Conservation (phyloP, 2,329 filamentous ascomycete species). For the Sclerotinia sclerotiorum region DNA sequence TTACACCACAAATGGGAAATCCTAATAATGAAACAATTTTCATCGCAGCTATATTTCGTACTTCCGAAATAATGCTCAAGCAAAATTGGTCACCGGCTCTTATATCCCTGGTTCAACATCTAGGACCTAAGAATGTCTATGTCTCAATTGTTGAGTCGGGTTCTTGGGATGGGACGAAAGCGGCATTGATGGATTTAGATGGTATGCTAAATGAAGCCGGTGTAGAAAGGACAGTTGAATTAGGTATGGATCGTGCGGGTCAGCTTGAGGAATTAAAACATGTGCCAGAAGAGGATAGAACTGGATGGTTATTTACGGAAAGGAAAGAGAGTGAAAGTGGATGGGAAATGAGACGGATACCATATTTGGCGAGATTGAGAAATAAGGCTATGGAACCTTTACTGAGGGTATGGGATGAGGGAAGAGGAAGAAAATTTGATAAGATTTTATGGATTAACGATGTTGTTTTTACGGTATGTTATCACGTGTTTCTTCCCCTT, state of each 20-base stretch:
- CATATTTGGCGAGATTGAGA: constrained; percentile 63
- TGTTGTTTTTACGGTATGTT: constrained; percentile 56
- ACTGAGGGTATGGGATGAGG: constrained; percentile 10
- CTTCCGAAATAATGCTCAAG: constrained; percentile 59
- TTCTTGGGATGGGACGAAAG: constrained; percentile 68
- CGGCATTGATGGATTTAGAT: constrained; percentile 58
- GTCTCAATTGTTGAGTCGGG: constrained; percentile 69
- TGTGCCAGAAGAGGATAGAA: constrained; percentile 29
- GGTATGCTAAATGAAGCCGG: constrained; percentile 51
- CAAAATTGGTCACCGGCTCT: constrained; percentile 63
- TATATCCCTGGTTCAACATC: constrained; percentile 52
- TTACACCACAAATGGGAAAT: neutral
- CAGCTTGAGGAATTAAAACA: constrained; percentile 27
- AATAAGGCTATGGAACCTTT: constrained; percentile 57
- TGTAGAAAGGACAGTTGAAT: constrained; percentile 42
- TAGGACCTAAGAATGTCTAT: constrained; percentile 65
- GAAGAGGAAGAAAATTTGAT: constrained; percentile 48
- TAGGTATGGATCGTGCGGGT: constrained; percentile 28
- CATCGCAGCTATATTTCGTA: constrained; percentile 70
- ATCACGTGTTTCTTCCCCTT: neutral
- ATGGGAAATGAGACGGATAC: constrained; percentile 56
- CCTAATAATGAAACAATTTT: constrained; percentile 49
- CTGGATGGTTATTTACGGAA: constrained; percentile 64
- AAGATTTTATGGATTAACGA: constrained; percentile 62
- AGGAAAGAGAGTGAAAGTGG: constrained; percentile 48